Evolutionary conservation across 768 basidiomycete genomes (phyloP).

Genomic region (Scleroderma citrinum): DNA sequence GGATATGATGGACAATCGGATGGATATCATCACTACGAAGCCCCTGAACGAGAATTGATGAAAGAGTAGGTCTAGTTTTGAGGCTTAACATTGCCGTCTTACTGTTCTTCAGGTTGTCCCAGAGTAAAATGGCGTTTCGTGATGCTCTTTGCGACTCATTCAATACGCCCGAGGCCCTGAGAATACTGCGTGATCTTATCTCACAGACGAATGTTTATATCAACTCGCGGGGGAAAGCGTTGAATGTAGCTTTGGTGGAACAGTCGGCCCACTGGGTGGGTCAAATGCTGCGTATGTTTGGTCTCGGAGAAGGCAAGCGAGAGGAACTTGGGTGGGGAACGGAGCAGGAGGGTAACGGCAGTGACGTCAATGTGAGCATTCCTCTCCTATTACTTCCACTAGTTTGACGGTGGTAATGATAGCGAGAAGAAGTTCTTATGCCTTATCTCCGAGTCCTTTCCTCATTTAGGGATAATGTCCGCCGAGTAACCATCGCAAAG

Average conservation of each 20-base stretch:
- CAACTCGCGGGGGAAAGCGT: constrained; percentile 49
- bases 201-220: constrained; percentile 87
- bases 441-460: constrained; percentile 85
- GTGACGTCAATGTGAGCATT: constrained; percentile 41
- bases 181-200: constrained; percentile 72
- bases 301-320: constrained; percentile 65
- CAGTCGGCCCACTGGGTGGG: constrained; percentile 65
- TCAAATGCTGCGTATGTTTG: constrained; percentile 72
- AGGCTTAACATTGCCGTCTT: constrained; percentile 5
- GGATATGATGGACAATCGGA: constrained; percentile 46
- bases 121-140: constrained; percentile 74
- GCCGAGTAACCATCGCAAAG: constrained; percentile 72
- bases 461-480: constrained; percentile 86
- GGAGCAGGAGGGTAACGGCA: constrained; percentile 35
- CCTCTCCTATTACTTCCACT: not conserved
- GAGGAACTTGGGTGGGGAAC: constrained; percentile 85
- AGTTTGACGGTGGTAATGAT: constrained; percentile 3
- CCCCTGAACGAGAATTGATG: constrained; percentile 62
- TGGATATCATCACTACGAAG: constrained; percentile 60
- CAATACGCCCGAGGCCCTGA: constrained; percentile 85
- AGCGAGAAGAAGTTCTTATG: constrained; percentile 84
- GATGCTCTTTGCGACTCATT: constrained; percentile 92
- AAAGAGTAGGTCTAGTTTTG: constrained; percentile 41
- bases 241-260: constrained; percentile 60
- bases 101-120: constrained; percentile 50